Evolutionary conservation across 352 stramenopile species (phyloP).

Genomic region (Phytophthora constricta): DNA sequence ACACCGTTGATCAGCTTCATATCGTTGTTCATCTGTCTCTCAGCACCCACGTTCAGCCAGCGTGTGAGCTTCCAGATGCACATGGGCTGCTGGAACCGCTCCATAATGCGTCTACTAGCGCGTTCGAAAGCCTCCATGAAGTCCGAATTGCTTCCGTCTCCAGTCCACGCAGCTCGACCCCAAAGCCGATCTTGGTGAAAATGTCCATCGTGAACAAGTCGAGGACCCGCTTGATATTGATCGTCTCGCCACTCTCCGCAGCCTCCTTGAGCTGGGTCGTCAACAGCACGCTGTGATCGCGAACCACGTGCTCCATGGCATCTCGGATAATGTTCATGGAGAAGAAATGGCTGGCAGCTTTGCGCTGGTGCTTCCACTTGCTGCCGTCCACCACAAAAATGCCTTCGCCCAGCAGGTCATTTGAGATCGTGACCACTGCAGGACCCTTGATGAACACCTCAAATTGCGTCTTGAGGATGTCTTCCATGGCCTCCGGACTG

Average conservation of each 20-base stretch:
- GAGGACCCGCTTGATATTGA: conserved; percentile 64
- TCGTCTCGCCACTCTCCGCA: conserved; percentile 8
- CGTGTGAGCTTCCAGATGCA: conserved; percentile 45
- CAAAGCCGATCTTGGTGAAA: conserved; percentile 78
- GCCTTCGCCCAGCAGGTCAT: conserved; percentile 74
- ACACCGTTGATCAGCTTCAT: conserved; percentile 36
- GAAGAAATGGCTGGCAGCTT: conserved; percentile 91
- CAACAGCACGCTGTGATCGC: conserved; percentile 45
- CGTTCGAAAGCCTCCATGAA: conserved; percentile 53
- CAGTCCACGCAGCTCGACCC: conserved; percentile 56
- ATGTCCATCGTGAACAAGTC: conserved; percentile 73
- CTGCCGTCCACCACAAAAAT: conserved; percentile 78
- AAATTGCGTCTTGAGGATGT: conserved; percentile 74
- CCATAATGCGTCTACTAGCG: conserved; percentile 39
- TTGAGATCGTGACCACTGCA: conserved; percentile 38
- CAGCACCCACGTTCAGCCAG: conserved; percentile 36
- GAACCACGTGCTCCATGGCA: conserved; percentile 55
- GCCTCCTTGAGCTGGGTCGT: conserved; percentile 28
- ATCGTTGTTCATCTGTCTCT: conserved; percentile 32
- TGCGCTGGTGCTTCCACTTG: conserved; percentile 79
- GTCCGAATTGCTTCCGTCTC: conserved; percentile 32
- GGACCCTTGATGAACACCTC: conserved; percentile 75
- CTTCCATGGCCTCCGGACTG: conserved; percentile 51
- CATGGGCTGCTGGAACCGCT: conserved; percentile 41
- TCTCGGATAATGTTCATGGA: conserved; percentile 63